Conservation (phyloP, 2,329 filamentous ascomycete genomes). For the Diaporthe amygdali region DNA sequence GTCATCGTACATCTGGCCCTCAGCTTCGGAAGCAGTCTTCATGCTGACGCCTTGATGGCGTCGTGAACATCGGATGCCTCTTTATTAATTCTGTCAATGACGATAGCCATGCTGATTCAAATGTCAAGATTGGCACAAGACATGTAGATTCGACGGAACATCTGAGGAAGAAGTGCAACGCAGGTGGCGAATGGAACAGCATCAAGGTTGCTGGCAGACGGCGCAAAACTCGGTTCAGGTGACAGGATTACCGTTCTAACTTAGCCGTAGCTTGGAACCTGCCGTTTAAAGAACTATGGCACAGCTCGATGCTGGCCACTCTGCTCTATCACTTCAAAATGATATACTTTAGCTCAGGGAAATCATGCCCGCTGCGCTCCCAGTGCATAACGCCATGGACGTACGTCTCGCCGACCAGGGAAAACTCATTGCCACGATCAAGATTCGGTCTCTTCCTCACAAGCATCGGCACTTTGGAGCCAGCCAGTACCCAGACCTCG, state of each 20-base stretch:
- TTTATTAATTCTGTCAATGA: not conserved
- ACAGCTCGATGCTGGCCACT: not conserved
- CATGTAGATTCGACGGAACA: not conserved
- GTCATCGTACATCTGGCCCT: no score
- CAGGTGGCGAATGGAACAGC: not conserved
- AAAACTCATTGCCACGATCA: not conserved
- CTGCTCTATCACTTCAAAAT: not conserved
- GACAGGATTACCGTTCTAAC: no score
- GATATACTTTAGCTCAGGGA: not conserved
- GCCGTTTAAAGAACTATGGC: no score
- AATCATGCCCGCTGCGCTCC: not conserved
- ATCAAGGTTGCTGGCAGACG: no score
- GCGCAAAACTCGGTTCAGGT: no score
- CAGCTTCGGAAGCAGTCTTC: fast-evolving
- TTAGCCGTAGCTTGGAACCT: no score
- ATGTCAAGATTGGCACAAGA: not conserved
- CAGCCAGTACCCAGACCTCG: conserved; percentile 20
- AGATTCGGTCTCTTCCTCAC: not conserved
- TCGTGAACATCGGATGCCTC: not conserved
- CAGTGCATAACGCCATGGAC: conserved; percentile 21
- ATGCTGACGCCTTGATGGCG: not conserved
- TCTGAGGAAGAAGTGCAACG: not conserved
- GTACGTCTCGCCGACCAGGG: conserved; percentile 18
- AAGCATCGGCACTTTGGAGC: conserved; percentile 9
- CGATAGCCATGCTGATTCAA: not conserved